Conservation (phyloP, 176 grass and related monocot genomes). For the Leersia perrieri region DNA sequence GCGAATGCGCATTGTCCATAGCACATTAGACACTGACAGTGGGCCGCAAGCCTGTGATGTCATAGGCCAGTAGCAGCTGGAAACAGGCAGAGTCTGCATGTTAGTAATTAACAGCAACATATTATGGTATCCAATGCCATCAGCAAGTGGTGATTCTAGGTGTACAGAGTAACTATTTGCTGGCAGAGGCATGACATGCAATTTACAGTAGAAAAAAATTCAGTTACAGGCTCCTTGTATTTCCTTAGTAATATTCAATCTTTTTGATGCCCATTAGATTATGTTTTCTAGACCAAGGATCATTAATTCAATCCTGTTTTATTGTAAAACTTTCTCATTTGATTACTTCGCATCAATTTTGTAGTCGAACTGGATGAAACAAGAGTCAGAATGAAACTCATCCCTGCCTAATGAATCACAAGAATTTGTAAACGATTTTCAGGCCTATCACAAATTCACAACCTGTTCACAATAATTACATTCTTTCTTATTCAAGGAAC, state of each 20-base stretch:
- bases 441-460: constrained; percentile 4
- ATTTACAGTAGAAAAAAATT: constrained; percentile 1
- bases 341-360: neutral
- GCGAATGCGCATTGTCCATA: neutral
- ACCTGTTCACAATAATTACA: constrained; percentile 10
- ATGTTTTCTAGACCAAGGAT: neutral
- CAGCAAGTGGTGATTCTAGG: neutral
- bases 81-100: constrained; percentile 10
- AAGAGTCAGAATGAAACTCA: neutral
- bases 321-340: neutral
- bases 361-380: neutral
- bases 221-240: neutral
- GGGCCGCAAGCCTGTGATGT: neutral
- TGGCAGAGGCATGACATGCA: neutral
- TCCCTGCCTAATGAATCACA: neutral
- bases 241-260: neutral
- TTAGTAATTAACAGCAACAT: neutral
- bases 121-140: constrained; percentile 18
- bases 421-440: neutral
- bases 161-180: constrained; percentile 17
- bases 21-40: constrained; percentile 12
- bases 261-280: neutral
- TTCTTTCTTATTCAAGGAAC: neutral
- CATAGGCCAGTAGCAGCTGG: neutral
- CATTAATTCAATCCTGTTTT: neutral